Conservation (phyloP, 1,284 basidiomycete genomes). For the Sphagnurus paluster region DNA sequence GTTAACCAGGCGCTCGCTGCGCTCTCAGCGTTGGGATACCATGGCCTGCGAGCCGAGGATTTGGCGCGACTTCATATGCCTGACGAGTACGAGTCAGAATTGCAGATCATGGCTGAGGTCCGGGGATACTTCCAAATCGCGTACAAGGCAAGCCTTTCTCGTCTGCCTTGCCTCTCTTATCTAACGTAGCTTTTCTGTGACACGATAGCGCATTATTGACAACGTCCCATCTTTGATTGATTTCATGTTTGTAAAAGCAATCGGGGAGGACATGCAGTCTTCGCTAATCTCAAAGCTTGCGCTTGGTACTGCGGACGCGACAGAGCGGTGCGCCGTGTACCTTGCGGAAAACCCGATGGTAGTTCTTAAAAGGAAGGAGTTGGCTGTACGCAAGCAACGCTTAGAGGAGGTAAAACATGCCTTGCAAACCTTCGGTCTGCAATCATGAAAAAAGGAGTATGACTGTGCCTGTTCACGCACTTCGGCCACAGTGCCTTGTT, state of each 20-base stretch:
- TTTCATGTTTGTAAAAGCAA: constrained; percentile 38
- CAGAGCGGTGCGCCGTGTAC: constrained; percentile 36
- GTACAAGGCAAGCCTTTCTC: constrained; percentile 39
- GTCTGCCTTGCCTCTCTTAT: background rate
- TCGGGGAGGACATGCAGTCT: constrained; percentile 34
- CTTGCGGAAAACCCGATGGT: constrained; percentile 43
- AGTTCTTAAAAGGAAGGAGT: constrained; percentile 35
- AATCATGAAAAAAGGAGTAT: background rate
- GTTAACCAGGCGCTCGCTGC: constrained; percentile 27
- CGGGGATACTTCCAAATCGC: constrained; percentile 51
- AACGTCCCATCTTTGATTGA: constrained; percentile 48
- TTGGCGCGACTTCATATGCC: constrained; percentile 37
- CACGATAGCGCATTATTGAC: constrained; percentile 47
- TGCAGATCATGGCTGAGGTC: constrained; percentile 52
- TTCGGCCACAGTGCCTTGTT: too few relatives aligned
- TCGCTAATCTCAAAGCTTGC: constrained; percentile 40
- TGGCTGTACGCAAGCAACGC: constrained; percentile 19
- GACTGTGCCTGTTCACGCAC: too few relatives aligned
- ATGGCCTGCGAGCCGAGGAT: constrained; percentile 32
- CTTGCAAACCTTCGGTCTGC: constrained; percentile 35
- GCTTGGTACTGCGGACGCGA: constrained; percentile 36
- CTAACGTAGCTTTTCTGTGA: background rate
- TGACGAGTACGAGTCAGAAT: constrained; percentile 46
- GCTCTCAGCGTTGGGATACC: constrained; percentile 35
- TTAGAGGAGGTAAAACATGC: constrained; percentile 31